Base-by-base conservation (phyloP, 2,329 filamentous ascomycete species). In the Penicillium sp. region DNA sequence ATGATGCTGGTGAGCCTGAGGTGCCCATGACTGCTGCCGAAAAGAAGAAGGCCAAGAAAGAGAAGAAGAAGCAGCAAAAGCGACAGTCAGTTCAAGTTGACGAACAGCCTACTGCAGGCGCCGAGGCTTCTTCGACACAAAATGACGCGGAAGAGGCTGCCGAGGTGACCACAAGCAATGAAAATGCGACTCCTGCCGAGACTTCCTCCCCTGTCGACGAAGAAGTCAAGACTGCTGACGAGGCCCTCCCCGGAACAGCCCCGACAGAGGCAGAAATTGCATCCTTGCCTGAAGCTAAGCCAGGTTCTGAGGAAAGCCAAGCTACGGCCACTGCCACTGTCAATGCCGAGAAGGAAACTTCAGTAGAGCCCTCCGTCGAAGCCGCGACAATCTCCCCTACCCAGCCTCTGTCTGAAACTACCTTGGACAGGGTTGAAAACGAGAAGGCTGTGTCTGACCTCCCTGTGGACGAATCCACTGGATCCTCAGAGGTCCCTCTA, bases 41-140 rank as follows among this genome's bases (percentile, higher is more conserved):
- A 26, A 63, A 59, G 47, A 66, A 62, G 41, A 72, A 68, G 48
- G 58, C 59, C 7, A 72, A 72, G 58, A 74, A 71, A 45, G 59
- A 58, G 20, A 62, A 57, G 47, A 62, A 62, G 26, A 51, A 53
- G 27, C 39, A 52, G 27, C 37, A 54, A 19, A 45, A 53, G 31
- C 37, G 36, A 18, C 43, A 51, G 16, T 51, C 53, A 17, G 29
- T 36, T 17, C 40, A 45, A n/a, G 25, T 42, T 16, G 46, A 49
- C 4, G 43, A 40, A 10, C 31, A 50, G 32, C 13, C 39, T 8
- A 16, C 37, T 7, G 6, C 11, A 4, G 41, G 43, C 15, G 7
- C 18, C 13, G 42, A 48, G 9, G 10, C 35, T 29, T 17, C 38
- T 8, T 13, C 20, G 1, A 30, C 34, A 14, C 33, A 43, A 11